A percentile compares a stretch with the other conserved stretches of the same genome.
Conservation (phyloP, 2,329 filamentous ascomycete genomes). For the Monosporascus sp. region DNA sequence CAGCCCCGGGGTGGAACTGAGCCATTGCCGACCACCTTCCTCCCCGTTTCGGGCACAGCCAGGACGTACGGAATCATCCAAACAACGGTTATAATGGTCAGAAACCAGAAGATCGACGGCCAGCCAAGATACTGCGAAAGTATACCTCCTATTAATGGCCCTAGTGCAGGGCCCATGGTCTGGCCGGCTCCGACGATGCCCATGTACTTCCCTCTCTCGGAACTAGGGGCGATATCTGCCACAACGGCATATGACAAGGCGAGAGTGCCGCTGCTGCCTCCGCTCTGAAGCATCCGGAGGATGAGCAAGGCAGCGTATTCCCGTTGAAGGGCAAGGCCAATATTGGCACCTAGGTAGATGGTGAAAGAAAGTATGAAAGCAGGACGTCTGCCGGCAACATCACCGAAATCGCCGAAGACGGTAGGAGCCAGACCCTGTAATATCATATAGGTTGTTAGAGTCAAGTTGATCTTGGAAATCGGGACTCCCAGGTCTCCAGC, state of each 20-base stretch:
- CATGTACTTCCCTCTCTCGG: constrained; percentile 69
- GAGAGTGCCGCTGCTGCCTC: constrained; percentile 63
- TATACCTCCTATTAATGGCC: constrained; percentile 60
- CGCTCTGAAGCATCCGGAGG: constrained; percentile 57
- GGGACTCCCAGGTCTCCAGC: constrained; percentile 34
- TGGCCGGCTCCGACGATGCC: constrained; percentile 57
- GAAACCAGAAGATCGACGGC: constrained; percentile 67
- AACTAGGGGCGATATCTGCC: constrained; percentile 63
- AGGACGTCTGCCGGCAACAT: constrained; percentile 55
- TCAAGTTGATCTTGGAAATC: constrained; percentile 40
- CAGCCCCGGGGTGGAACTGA: constrained; percentile 51
- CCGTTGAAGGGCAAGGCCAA: constrained; percentile 54
- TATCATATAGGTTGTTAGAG: constrained; percentile 57
- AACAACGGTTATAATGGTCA: constrained; percentile 47
- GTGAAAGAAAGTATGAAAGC: constrained; percentile 54
- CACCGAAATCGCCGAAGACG: constrained; percentile 57
- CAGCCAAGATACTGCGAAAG: constrained; percentile 60
- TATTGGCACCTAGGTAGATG: constrained; percentile 54
- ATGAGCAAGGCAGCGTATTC: constrained; percentile 54
- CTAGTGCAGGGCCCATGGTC: constrained; percentile 49
- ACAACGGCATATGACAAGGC: constrained; percentile 67
- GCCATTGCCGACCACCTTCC: constrained; percentile 58
- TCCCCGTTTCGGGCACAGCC: constrained; percentile 54
- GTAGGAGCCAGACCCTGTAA: constrained; percentile 58
- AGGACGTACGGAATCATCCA: constrained; percentile 51